phyloP scores from a whole-genome alignment of 2,329 filamentous ascomycete genomes.

The Lachnellula hyalina region DNA sequence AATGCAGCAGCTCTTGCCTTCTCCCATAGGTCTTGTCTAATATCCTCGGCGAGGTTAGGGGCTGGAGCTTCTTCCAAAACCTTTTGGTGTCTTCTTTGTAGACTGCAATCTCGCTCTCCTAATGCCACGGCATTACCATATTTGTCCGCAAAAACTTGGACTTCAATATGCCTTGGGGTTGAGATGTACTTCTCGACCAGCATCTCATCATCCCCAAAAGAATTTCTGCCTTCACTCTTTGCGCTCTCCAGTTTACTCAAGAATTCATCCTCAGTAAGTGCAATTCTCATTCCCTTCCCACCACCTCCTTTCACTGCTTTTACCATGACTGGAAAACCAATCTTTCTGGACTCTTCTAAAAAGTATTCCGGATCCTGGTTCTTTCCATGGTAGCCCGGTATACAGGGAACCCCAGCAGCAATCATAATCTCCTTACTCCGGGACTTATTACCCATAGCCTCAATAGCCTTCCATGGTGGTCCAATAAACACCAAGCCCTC shows the following conservation, averaged over 20 bases:
- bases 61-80: constrained; percentile 86
- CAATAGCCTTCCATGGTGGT: constrained; percentile 73
- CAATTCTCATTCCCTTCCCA: constrained; percentile 80
- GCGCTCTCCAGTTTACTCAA: constrained; percentile 65
- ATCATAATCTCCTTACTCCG: constrained; percentile 96
- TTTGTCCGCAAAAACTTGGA: constrained; percentile 84
- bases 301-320: constrained; percentile 80
- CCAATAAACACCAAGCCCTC: constrained; percentile 94
- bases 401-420: constrained; percentile 88
- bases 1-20: constrained; percentile 61
- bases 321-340: constrained; percentile 64
- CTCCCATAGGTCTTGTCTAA: constrained; percentile 58
- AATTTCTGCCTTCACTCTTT: constrained; percentile 67
- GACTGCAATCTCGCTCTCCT: constrained; percentile 81
- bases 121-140: constrained; percentile 75
- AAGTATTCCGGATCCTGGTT: constrained; percentile 66
- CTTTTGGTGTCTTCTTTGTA: constrained; percentile 85
- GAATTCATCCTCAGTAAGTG: constrained; percentile 63
- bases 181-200: constrained; percentile 81
- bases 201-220: constrained; percentile 81
- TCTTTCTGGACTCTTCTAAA: constrained; percentile 64
- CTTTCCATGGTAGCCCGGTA: constrained; percentile 87
- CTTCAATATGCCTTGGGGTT: constrained; percentile 77
- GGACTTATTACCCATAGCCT: constrained; percentile 92
- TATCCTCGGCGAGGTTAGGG: constrained; percentile 56